Evolutionary conservation across 2,329 filamentous ascomycete species (phyloP).

Genomic region (Fusarium sp.): DNA sequence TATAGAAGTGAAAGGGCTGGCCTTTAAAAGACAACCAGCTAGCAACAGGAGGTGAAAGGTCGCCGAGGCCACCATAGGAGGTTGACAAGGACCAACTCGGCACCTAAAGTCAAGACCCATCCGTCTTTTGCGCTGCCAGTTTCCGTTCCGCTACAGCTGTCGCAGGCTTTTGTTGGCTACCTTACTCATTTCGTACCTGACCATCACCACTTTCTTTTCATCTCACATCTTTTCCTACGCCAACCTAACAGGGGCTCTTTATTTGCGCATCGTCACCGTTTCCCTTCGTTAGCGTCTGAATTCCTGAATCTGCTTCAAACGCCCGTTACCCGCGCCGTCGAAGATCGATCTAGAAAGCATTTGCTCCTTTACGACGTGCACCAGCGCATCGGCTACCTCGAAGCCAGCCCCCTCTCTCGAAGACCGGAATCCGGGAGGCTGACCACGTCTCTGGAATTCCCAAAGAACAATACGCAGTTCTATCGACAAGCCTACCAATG

Average conservation of each 20-base stretch:
- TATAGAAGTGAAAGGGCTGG: slow-evolving; percentile 17
- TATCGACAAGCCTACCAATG: slow-evolving; percentile 47
- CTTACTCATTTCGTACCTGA: slow-evolving; percentile 26
- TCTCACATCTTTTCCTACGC: slow-evolving; percentile 31
- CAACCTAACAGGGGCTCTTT: slow-evolving; percentile 30
- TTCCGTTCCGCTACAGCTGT: slow-evolving; percentile 27
- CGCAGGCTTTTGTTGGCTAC: slow-evolving; percentile 21
- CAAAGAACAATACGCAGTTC: slow-evolving; percentile 43
- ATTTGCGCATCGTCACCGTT: slow-evolving; percentile 35
- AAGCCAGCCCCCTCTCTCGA: slow-evolving; percentile 38
- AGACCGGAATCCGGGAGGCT: slow-evolving; percentile 49
- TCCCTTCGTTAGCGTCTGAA: slow-evolving; percentile 21
- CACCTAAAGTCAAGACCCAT: slow-evolving; percentile 16
- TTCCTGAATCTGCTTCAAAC: slow-evolving; percentile 2
- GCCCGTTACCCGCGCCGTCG: slow-evolving; percentile 23
- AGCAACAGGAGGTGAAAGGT: slow-evolving; percentile 21
- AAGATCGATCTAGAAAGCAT: slow-evolving; percentile 28
- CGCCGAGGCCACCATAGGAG: slow-evolving; percentile 24
- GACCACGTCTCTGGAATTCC: slow-evolving; percentile 40
- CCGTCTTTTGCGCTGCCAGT: slow-evolving; percentile 18
- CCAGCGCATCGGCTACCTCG: slow-evolving; percentile 34
- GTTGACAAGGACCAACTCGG: slow-evolving; percentile 21
- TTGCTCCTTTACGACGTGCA: slow-evolving; percentile 28
- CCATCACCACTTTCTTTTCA: slow-evolving; percentile 33
- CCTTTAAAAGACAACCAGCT: slow-evolving; percentile 5